Percentiles rank a stretch among this genome's conserved stretches.
Conservation (phyloP, 345 rosid genomes). For the Trapa bicornis region DNA sequence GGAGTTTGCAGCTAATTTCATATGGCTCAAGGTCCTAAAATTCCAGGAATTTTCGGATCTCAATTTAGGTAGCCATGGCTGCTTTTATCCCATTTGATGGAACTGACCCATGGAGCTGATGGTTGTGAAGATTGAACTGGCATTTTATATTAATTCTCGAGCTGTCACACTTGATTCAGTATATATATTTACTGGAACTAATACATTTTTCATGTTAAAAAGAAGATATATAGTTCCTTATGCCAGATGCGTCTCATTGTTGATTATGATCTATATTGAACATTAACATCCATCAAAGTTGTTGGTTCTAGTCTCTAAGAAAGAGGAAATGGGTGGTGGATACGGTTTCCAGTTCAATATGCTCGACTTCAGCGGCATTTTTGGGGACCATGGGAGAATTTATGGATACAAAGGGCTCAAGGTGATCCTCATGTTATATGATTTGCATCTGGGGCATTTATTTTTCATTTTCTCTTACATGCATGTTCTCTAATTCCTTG, state of each 20-base stretch:
- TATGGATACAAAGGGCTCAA: slow-evolving; percentile 64
- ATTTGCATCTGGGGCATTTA: background rate
- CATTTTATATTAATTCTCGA: background rate
- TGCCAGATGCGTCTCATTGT: background rate
- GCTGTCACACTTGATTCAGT: background rate
- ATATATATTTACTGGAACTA: background rate
- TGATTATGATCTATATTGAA: too few relatives aligned
- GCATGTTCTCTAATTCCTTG: too few relatives aligned
- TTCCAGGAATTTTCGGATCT: background rate
- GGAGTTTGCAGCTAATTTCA: too few relatives aligned
- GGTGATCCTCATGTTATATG: background rate
- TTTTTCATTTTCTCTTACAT: background rate
- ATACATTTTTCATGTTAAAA: background rate
- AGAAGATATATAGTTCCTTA: background rate
- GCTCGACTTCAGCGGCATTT: slow-evolving; percentile 61
- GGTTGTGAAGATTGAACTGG: background rate
- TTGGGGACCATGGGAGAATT: slow-evolving; percentile 80
- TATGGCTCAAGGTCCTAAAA: too few relatives aligned
- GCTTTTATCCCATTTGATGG: background rate
- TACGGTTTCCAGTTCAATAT: slow-evolving; percentile 34
- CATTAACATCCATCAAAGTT: slow-evolving; percentile 7
- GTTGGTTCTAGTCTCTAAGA: slow-evolving; percentile 53
- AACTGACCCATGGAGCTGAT: background rate
- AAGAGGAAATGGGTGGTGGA: slow-evolving; percentile 64
- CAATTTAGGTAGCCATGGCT: background rate